A percentile compares a stretch with the other conserved stretches of the same genome.
These are phyloP conservation scores for Colletotrichum ledebouriae DNA, from an alignment of 2,329 filamentous ascomycete species.

Conservation along the genomic window DNA sequence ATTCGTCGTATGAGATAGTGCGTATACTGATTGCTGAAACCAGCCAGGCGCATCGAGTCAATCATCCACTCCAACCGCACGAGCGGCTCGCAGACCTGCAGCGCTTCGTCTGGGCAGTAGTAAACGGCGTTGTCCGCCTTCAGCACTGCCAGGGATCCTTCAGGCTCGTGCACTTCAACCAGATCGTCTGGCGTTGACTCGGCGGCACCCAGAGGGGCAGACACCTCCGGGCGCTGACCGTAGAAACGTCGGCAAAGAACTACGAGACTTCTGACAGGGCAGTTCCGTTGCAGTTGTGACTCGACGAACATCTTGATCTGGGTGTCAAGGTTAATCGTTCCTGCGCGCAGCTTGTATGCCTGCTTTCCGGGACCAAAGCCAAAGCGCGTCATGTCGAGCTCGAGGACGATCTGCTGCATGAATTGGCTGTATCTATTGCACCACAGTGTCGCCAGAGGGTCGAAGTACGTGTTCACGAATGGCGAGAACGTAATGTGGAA, in stretches of 20 bases:
- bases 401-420: conserved; percentile 54
- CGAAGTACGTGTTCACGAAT: conserved; percentile 49
- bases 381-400: conserved; percentile 57
- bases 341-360: conserved; percentile 46
- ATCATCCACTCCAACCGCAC: conserved; percentile 49
- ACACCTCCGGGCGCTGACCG: conserved; percentile 39
- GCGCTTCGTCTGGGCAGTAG: conserved; percentile 51
- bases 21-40: conserved; percentile 52
- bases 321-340: conserved; percentile 45
- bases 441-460: conserved; percentile 53
- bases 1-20: conserved; percentile 47
- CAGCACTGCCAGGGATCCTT: conserved; percentile 29
- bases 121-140: conserved; percentile 25
- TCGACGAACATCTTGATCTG: conserved; percentile 49
- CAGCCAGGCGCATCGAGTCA: conserved; percentile 52
- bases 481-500: conserved; percentile 58
- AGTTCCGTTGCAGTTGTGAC: conserved; percentile 45
- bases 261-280: conserved; percentile 48
- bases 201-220: neutral
- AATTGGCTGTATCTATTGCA: conserved; percentile 52
- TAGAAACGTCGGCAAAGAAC: conserved; percentile 54
- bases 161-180: conserved; percentile 2
- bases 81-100: conserved; percentile 51
- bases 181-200: conserved; percentile 5
- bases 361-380: conserved; percentile 49